Evolutionary conservation across 2,329 filamentous ascomycete species (phyloP).

Genomic region (Botrytis tulipae): DNA sequence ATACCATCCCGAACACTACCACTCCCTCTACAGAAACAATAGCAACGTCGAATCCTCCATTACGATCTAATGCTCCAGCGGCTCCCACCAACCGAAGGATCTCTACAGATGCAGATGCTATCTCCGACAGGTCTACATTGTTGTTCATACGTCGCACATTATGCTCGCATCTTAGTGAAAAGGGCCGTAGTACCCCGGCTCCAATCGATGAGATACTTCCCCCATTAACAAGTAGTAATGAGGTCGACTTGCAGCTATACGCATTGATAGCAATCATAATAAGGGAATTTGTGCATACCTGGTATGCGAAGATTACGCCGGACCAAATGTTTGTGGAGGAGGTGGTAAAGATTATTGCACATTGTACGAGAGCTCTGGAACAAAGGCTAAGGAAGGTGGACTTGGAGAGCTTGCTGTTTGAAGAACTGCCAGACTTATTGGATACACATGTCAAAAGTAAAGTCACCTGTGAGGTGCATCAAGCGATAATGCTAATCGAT

Average conservation of each 20-base stretch:
- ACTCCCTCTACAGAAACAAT: slow-evolving; percentile 1
- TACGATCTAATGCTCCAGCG: slow-evolving; percentile 27
- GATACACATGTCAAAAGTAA: slow-evolving; percentile 77
- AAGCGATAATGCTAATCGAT: slow-evolving; percentile 20
- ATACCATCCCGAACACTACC: slow-evolving; percentile 3
- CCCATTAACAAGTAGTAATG: slow-evolving; percentile 89
- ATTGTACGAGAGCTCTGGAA: slow-evolving; percentile 84
- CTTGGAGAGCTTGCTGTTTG: slow-evolving; percentile 75
- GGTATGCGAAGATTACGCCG: slow-evolving; percentile 90
- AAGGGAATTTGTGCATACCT: slow-evolving; percentile 84
- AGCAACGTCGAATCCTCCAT: slow-evolving; percentile 12
- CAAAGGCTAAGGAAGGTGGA: slow-evolving; percentile 81
- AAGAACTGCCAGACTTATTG: slow-evolving; percentile 82
- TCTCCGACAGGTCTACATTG: slow-evolving; percentile 76
- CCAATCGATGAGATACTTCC: slow-evolving; percentile 82
- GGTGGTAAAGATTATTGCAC: slow-evolving; percentile 85
- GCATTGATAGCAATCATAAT: slow-evolving; percentile 87
- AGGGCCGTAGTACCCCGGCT: slow-evolving; percentile 50
- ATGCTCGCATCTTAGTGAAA: slow-evolving; percentile 66
- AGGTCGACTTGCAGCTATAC: slow-evolving; percentile 90
- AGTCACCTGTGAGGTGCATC: slow-evolving; percentile 1
- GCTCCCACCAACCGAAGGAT: slow-evolving; percentile 38
- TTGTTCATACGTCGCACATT: slow-evolving; percentile 80
- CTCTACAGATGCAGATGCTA: slow-evolving; percentile 53
- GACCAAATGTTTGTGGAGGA: slow-evolving; percentile 87